These are phyloP conservation scores for Rutstroemia sp. DNA, from an alignment of 2,329 filamentous ascomycete species.

Conservation along the genomic window DNA sequence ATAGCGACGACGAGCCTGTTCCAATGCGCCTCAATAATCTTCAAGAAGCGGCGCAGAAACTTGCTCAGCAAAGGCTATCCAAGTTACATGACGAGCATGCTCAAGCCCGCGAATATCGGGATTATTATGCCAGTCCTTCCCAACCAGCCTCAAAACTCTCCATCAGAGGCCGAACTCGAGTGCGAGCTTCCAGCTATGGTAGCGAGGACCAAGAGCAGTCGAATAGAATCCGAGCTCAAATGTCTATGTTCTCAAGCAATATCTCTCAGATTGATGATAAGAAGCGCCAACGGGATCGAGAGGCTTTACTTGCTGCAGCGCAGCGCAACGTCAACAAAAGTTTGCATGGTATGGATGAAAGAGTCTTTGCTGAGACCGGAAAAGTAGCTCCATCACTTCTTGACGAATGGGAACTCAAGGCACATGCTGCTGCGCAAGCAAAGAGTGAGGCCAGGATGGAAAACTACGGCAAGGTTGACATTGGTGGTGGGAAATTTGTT, in stretches of 20 bases:
- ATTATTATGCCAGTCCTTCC: slow-evolving; percentile 59
- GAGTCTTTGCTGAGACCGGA: slow-evolving; percentile 69
- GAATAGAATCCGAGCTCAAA: slow-evolving; percentile 66
- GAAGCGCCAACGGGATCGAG: slow-evolving; percentile 69
- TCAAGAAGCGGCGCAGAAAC: slow-evolving; percentile 79
- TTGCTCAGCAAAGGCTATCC: slow-evolving; percentile 75
- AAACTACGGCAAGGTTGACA: slow-evolving; percentile 53
- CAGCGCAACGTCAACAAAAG: slow-evolving; percentile 78
- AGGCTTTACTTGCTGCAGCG: slow-evolving; percentile 67
- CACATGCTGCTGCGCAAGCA: slow-evolving; percentile 59
- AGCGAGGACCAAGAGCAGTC: slow-evolving; percentile 54
- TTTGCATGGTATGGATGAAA: slow-evolving; percentile 75
- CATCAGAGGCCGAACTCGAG: slow-evolving; percentile 48
- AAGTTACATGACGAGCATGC: slow-evolving; percentile 69
- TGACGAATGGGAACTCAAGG: slow-evolving; percentile 73
- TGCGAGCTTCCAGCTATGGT: slow-evolving; percentile 62
- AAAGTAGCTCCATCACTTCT: slow-evolving; percentile 61
- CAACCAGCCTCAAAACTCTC: slow-evolving; percentile 43
- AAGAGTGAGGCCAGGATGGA: slow-evolving; percentile 54
- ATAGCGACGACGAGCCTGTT: slow-evolving; percentile 33
- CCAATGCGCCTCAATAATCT: slow-evolving; percentile 54
- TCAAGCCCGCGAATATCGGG: slow-evolving; percentile 56
- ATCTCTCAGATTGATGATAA: slow-evolving; percentile 62
- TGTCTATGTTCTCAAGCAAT: slow-evolving; percentile 67
- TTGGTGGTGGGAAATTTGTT: slow-evolving; percentile 78